Percentiles rank a stretch among this genome's conserved stretches.
These are phyloP conservation scores for apple (Malus domestica) DNA, from an alignment of 306 rosid species.

Conservation along the genomic window DNA sequence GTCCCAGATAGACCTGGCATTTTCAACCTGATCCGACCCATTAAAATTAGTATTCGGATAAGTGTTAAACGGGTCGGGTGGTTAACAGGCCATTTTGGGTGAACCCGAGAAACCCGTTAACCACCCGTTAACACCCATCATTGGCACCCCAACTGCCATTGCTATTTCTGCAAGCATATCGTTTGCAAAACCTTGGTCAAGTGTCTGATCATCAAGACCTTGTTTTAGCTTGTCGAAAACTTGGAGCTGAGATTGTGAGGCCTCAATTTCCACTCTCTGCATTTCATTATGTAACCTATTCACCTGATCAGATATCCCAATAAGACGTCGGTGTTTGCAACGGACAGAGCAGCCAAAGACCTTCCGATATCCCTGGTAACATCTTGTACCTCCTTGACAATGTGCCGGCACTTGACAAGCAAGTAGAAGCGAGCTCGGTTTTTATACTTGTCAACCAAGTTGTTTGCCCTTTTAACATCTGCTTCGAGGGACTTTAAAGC, in stretches of 20 bases:
- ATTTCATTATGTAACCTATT: conserved; percentile 57
- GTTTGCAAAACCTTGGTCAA: conserved; percentile 72
- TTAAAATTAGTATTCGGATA: too few species aligned
- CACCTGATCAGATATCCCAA: conserved; percentile 65
- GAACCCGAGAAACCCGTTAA: too few species aligned
- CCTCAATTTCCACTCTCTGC: conserved; percentile 80
- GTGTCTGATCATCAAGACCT: conserved; percentile 59
- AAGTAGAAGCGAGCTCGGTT: conserved; percentile 58
- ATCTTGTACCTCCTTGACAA: conserved; percentile 62
- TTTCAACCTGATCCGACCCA: too few species aligned
- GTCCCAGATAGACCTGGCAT: too few species aligned
- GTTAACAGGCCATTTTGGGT: too few species aligned
- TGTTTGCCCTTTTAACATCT: conserved; percentile 62
- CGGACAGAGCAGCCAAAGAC: conserved; percentile 49
- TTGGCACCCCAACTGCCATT: conserved; percentile 56
- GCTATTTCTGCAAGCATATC: conserved; percentile 63
- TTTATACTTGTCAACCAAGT: conserved; percentile 60
- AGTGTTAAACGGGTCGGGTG: too few species aligned
- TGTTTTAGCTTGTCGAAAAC: conserved; percentile 57
- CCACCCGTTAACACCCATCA: too few species aligned
- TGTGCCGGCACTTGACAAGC: conserved; percentile 56
- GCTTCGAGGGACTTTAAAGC: conserved; percentile 65
- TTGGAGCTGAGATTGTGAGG: conserved; percentile 52
- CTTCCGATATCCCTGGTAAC: conserved; percentile 69
- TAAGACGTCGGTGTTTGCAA: conserved; percentile 59